Evolutionary conservation across 2,329 filamentous ascomycete species (phyloP), one percentile per base, ranked within the genome.

Genomic region (Fusarium sp.): DNA sequence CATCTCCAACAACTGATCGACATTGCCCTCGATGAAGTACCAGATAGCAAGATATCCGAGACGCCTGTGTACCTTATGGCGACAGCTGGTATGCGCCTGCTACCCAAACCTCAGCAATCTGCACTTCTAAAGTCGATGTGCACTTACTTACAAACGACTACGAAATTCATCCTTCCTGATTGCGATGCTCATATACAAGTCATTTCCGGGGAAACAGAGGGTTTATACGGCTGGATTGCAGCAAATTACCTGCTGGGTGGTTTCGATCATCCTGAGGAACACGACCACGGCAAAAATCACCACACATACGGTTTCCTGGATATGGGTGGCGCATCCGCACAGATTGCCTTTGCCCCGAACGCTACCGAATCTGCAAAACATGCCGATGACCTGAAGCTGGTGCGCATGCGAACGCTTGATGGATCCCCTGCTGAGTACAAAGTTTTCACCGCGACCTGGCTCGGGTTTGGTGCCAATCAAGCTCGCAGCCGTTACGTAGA

Each of bases 271-370:
- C 90, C 93, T 0, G 83, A 90, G 52, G 82, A 89, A 16, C 93
- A 97, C 74, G 83, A 88, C 55, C 93, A 97, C 78, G 94, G 93
- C 54, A 94, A 97, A 70, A 89, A 88, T 26, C 96, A 98, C 78
- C 92, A 94, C 76, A 99, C 96, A 0, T 99, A 98, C 79, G 96
- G 96, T 1, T 99, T 99, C 76, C 83, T 99, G 65, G 96, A 99
- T 78, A 99, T 99, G 97, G 96, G 96, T 51, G 96, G 96, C 53
- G 96, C 96, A 26, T 98, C 95, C 0, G 95, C 96, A 18, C 96
- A 99, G 81, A 98, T 99, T 76, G 96, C 97, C 0, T 99, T 99
- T 79, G 95, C 94, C 3, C 96, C 96, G 2, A 99, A 99, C 79
- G 82, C 87, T 6, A 98, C 96, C 2, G 96, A 99, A 79, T 90